Evolutionary conservation across 768 basidiomycete genomes (phyloP).

Genomic region (Tylopilus plumbeoviolaceoides): DNA sequence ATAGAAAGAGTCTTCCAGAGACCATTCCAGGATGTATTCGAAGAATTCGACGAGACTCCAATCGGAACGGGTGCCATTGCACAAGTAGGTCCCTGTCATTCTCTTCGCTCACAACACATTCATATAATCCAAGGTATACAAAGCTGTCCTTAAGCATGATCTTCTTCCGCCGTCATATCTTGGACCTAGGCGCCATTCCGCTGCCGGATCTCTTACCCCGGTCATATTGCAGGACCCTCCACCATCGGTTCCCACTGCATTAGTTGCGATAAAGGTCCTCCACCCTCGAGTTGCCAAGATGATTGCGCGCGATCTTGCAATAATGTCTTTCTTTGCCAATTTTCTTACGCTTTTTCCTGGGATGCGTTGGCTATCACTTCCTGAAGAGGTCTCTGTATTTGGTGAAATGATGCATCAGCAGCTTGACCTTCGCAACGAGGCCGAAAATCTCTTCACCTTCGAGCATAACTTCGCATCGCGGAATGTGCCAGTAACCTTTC

Average conservation of each 20-base stretch:
- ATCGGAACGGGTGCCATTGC: constrained; percentile 99
- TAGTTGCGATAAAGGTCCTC: constrained; percentile 93
- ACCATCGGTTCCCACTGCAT: constrained; percentile 72
- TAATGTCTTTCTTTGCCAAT: constrained; percentile 91
- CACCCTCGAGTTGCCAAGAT: constrained; percentile 82
- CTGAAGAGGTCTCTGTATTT: constrained; percentile 93
- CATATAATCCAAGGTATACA: constrained; percentile 62
- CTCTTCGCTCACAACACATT: not conserved
- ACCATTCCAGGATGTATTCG: constrained; percentile 86
- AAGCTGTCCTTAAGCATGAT: constrained; percentile 78
- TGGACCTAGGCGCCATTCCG: constrained; percentile 58
- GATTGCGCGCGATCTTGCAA: constrained; percentile 86
- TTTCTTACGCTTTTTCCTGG: constrained; percentile 78
- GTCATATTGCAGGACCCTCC: constrained; percentile 48
- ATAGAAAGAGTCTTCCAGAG: constrained; percentile 82
- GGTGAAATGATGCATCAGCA: constrained; percentile 96
- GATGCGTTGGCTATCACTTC: constrained; percentile 94
- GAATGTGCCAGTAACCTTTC: constrained; percentile 83
- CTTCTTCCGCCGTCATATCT: constrained; percentile 84
- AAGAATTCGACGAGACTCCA: constrained; percentile 78
- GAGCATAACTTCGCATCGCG: constrained; percentile 81
- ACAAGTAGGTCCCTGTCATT: constrained; percentile 43
- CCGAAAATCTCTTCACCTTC: constrained; percentile 79
- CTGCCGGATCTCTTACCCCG: constrained; percentile 51
- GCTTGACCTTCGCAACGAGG: constrained; percentile 87